These are phyloP conservation scores for Kwoniella mangroviensis DNA, from an alignment of 768 basidiomycete genomes.

Conservation along the genomic window DNA sequence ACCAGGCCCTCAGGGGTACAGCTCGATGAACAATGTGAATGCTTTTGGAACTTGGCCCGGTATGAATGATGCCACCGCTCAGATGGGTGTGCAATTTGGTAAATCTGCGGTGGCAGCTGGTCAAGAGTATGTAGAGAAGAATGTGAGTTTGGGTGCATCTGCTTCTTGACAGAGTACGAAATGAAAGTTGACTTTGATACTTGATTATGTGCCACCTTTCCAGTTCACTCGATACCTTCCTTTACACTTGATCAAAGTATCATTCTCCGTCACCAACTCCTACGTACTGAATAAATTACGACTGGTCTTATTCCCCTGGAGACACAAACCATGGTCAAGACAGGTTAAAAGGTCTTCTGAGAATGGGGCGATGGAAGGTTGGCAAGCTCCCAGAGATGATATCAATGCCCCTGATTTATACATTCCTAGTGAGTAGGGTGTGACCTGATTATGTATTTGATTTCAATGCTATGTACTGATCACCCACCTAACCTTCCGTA, in stretches of 20 bases:
- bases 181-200: too few species aligned
- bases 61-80: slow-evolving; percentile 88
- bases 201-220: neutral
- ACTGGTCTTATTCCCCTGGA: slow-evolving; percentile 92
- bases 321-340: slow-evolving; percentile 84
- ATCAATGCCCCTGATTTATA: slow-evolving; percentile 96
- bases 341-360: slow-evolving; percentile 66
- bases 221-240: slow-evolving; percentile 84
- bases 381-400: slow-evolving; percentile 87
- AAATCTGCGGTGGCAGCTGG: slow-evolving; percentile 89
- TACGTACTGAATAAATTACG: slow-evolving; percentile 90
- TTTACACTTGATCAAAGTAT: slow-evolving; percentile 75
- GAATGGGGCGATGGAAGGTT: slow-evolving; percentile 66
- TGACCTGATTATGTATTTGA: neutral
- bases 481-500: slow-evolving; percentile 48
- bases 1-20: slow-evolving; percentile 30
- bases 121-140: slow-evolving; percentile 93
- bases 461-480: neutral
- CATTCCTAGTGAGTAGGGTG: slow-evolving; percentile 80
- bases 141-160: slow-evolving; percentile 67
- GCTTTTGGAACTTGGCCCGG: slow-evolving; percentile 62
- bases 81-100: slow-evolving; percentile 95
- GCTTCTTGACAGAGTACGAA: too few species aligned
- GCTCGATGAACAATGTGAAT: slow-evolving; percentile 20
- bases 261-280: slow-evolving; percentile 94